Evolutionary conservation across 306 rosid species (phyloP).

Genomic region (Cicer arietinum): DNA sequence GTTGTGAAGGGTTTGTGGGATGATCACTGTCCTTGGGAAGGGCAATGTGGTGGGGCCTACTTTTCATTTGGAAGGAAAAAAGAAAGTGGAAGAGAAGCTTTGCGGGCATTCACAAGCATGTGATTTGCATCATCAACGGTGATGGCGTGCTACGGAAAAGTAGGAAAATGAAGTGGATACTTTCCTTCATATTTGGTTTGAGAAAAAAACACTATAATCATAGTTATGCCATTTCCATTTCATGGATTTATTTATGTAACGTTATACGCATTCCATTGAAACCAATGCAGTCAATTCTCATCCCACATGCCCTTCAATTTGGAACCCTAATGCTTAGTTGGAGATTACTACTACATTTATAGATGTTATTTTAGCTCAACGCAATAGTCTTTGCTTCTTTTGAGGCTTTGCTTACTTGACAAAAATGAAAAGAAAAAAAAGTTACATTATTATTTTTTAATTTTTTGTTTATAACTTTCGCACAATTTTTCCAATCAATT

Average conservation of each 20-base stretch:
- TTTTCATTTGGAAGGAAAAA: not conserved
- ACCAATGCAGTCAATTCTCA: not conserved
- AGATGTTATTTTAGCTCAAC: too few relatives aligned
- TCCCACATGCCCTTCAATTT: not conserved
- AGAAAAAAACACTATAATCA: not conserved
- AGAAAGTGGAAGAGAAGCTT: constrained; percentile 33
- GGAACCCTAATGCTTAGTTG: not conserved
- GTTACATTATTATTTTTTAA: too few relatives aligned
- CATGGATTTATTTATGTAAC: constrained; percentile 15
- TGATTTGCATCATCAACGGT: constrained; percentile 13
- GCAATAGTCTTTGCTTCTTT: too few relatives aligned
- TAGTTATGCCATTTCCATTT: constrained; percentile 15
- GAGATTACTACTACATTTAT: not conserved
- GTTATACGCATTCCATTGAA: constrained; percentile 15
- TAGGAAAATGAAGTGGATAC: constrained; percentile 37
- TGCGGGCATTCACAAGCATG: not conserved
- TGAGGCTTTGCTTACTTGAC: too few relatives aligned
- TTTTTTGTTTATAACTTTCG: too few relatives aligned
- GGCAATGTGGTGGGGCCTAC: constrained; percentile 32
- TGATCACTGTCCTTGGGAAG: constrained; percentile 9
- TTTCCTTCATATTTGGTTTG: constrained; percentile 35
- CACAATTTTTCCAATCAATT: too few relatives aligned
- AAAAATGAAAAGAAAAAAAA: too few relatives aligned
- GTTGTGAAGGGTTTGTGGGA: constrained; percentile 27
- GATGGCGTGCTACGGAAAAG: constrained; percentile 12